phyloP scores from a whole-genome alignment of 306 rosid species.

The Vicia sativa region DNA sequence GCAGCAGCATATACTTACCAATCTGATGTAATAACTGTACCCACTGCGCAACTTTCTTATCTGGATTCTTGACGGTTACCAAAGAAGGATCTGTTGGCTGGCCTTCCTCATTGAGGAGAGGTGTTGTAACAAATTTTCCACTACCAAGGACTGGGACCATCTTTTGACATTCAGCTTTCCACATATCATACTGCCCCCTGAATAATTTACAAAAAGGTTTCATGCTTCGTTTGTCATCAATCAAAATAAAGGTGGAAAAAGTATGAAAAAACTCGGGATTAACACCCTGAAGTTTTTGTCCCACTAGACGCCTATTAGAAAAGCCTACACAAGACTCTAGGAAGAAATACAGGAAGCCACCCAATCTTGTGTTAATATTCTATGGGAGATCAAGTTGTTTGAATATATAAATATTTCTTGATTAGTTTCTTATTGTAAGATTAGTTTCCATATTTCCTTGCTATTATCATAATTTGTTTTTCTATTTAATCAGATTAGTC shows the following conservation, averaged over 20 bases:
- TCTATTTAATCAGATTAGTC: not conserved
- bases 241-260: too few relatives aligned
- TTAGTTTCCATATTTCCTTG: not conserved
- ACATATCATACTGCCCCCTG: conserved; percentile 75
- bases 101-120: conserved; percentile 62
- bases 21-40: conserved; percentile 77
- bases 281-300: too few relatives aligned
- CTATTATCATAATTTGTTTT: not conserved
- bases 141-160: conserved; percentile 75
- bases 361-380: conserved; percentile 1
- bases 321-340: too few relatives aligned
- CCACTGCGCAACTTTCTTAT: conserved; percentile 80
- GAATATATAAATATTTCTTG: not conserved
- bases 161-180: conserved; percentile 88
- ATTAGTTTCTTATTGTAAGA: not conserved
- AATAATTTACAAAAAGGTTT: conserved; percentile 32
- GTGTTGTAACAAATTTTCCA: conserved; percentile 69
- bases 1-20: conserved; percentile 56
- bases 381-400: conserved; percentile 7
- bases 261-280: too few relatives aligned
- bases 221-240: not conserved
- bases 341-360: too few relatives aligned
- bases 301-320: too few relatives aligned
- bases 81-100: conserved; percentile 51
- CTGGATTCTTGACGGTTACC: conserved; percentile 43